Conservation (phyloP, 176 grass and related monocot species). For the Chrysopogon serrulatus region DNA sequence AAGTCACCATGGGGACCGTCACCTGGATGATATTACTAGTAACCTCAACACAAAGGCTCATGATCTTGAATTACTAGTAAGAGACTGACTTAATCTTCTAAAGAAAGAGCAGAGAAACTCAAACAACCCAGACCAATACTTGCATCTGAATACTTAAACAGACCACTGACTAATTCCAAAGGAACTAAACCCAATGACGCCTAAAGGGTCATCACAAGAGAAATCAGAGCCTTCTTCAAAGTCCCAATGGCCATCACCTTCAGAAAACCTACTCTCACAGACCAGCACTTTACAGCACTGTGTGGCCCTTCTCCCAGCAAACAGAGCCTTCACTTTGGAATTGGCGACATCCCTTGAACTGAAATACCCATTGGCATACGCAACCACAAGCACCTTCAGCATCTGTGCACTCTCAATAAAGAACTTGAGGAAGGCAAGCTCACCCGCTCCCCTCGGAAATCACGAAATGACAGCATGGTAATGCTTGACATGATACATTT, state of each 20-base stretch:
- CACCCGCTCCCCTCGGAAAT: not conserved
- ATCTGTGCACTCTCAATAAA: not conserved
- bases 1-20: too few relatives aligned
- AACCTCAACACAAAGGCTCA: too few relatives aligned
- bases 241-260: not conserved
- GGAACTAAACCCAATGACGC: not conserved
- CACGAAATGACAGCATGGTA: not conserved
- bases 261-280: not conserved
- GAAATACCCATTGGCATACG: not conserved
- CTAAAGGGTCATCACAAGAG: not conserved
- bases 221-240: not conserved
- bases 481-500: not conserved
- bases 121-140: too few relatives aligned
- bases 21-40: too few relatives aligned
- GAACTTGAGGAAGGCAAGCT: slow-evolving; percentile 12
- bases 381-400: not conserved
- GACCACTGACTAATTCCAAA: not conserved
- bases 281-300: not conserved
- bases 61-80: too few relatives aligned
- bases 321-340: not conserved
- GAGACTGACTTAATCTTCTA: too few relatives aligned
- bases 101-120: too few relatives aligned
- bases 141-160: not conserved
- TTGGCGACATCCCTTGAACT: not conserved
- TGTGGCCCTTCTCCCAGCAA: not conserved